phyloP scores from a whole-genome alignment of 1,284 basidiomycete species.

The Trametes pubescens region DNA sequence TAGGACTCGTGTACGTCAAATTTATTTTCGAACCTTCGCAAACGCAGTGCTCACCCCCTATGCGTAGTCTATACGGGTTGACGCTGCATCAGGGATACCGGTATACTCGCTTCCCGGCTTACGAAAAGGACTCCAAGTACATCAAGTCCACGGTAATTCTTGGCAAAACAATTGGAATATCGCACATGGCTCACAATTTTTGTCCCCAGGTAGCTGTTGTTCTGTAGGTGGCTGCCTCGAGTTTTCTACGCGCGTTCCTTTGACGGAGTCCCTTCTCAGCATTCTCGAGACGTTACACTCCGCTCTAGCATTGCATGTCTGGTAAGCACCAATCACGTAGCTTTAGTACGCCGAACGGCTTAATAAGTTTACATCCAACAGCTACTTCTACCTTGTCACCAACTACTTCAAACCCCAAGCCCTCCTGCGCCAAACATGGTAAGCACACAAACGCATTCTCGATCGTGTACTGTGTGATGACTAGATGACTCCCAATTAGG shows the following conservation, averaged over 20 bases:
- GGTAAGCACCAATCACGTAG: neutral
- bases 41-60: neutral
- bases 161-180: no score
- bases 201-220: neutral
- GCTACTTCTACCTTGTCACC: constrained; percentile 12
- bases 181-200: no score
- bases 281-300: constrained; percentile 8
- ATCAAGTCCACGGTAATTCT: constrained; percentile 5
- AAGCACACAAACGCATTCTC: neutral
- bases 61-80: constrained; percentile 3
- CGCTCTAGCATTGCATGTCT: constrained; percentile 5
- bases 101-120: constrained; percentile 8
- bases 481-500: neutral
- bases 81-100: constrained; percentile 15
- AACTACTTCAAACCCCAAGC: constrained; percentile 11
- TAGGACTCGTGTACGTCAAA: constrained; percentile 1
- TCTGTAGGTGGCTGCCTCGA: neutral
- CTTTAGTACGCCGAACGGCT: no score
- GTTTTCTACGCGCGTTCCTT: no score
- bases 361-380: neutral
- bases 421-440: constrained; percentile 5
- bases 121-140: constrained; percentile 2
- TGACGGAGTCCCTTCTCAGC: neutral
- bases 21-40: neutral
- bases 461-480: no score